Conservation (phyloP, 2,329 filamentous ascomycete genomes). For the Aspergillus aculeatus region DNA sequence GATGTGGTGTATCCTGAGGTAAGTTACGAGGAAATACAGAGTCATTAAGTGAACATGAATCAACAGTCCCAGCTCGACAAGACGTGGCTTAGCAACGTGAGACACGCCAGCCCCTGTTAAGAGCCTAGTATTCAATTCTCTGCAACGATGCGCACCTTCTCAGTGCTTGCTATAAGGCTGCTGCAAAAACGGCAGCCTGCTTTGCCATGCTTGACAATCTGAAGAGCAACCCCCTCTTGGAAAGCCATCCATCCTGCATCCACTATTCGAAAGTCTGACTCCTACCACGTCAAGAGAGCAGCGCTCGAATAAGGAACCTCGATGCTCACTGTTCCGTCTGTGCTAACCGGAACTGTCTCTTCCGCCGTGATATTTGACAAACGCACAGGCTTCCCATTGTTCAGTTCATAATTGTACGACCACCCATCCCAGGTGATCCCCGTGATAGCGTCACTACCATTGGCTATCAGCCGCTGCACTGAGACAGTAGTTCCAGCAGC, state of each 20-base stretch:
- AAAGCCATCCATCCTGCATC: constrained; percentile 7
- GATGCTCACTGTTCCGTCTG: constrained; percentile 34
- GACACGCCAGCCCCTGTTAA: background rate
- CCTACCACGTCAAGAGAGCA: constrained; percentile 16
- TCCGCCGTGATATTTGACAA: constrained; percentile 56
- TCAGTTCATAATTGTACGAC: constrained; percentile 62
- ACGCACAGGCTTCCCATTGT: constrained; percentile 53
- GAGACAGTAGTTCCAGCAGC: constrained; percentile 21
- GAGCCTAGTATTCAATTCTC: background rate
- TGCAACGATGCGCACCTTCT: background rate
- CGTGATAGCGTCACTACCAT: constrained; percentile 63
- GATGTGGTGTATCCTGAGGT: background rate
- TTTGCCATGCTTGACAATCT: background rate
- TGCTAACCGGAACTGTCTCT: constrained; percentile 41
- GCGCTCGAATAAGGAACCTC: constrained; percentile 29
- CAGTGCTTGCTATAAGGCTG: background rate
- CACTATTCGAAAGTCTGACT: background rate
- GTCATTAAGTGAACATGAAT: no score
- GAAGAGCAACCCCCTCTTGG: background rate
- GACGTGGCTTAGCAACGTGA: background rate
- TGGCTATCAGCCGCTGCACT: constrained; percentile 56
- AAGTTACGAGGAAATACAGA: background rate
- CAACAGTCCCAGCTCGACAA: no score
- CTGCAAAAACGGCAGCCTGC: background rate
- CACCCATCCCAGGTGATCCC: constrained; percentile 62